Evolutionary conservation across 352 stramenopile genomes (phyloP), one percentile per base, ranked within the genome.

Genomic region (Thalassiosira mediterranea): DNA sequence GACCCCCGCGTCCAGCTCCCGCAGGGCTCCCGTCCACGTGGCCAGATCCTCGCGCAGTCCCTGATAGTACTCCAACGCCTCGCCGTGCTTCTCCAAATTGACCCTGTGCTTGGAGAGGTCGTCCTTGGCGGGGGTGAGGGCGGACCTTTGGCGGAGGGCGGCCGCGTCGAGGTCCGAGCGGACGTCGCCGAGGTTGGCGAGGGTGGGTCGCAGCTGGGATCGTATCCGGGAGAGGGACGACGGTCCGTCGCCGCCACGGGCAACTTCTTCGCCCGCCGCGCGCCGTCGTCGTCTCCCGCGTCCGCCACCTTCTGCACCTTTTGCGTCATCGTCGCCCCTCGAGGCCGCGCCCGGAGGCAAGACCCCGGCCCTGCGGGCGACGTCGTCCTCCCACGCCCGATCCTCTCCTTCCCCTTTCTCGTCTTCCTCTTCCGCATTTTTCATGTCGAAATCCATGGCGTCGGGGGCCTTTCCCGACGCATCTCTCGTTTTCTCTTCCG

Each of bases 21-120:
- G 64, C 51, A 92, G 64, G 23, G 81, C 83, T 19, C 83, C 83
- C 19, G 86, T 80, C 77, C 78, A 90, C 13, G 60, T 65, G 15
- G 81, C 71, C 10, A 90, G 51, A 47, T 86, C 57, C 29, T 61
- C 49, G 31, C 86, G 72, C 3, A 87, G 52, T 42, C 44, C 26
- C 72, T 92, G 86, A 64, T 88, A 89, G 66, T 86, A 85, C 57
- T 88, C 77, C 26, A 88, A 85, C 42, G 78, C 76, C 21, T 59
- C 49, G 1, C 86, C 86, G 38, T 73, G 51, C 11, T 72, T 38
- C 49, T 83, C 1, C 2, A 90, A 34, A 8, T 69, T 73, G 4
- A 57, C 23, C 64, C 81, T 11, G 54, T 85, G 57, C 29, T 46
- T 49, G 8, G 57, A 52, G 10, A 66, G 21, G 48, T 89, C 78